These are phyloP conservation scores for Logfia minima DNA, from an alignment of 129 eudicot species.

Conservation along the genomic window DNA sequence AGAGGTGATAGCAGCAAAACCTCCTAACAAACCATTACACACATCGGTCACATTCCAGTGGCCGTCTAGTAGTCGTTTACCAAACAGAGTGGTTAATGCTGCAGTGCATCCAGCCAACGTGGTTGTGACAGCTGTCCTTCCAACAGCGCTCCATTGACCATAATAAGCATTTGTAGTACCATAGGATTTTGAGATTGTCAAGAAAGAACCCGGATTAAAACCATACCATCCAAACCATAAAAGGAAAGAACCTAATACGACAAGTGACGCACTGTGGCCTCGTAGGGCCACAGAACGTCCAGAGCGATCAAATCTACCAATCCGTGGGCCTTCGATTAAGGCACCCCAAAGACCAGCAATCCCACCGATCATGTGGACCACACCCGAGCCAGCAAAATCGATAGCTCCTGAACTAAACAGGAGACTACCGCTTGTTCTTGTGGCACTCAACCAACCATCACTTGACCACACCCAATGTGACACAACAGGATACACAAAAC, in stretches of 20 bases:
- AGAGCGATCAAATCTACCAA: constrained; percentile 56
- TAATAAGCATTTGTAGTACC: constrained; percentile 29
- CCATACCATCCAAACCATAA: constrained; percentile 83
- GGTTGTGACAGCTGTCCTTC: constrained; percentile 75
- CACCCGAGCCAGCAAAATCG: constrained; percentile 73
- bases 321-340: constrained; percentile 65
- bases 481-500: constrained; percentile 63
- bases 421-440: constrained; percentile 44
- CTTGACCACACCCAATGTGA: constrained; percentile 75
- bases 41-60: constrained; percentile 72
- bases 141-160: constrained; percentile 73
- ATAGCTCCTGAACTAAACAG: constrained; percentile 63
- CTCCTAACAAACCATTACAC: constrained; percentile 66
- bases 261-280: constrained; percentile 65
- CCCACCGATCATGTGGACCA: constrained; percentile 79
- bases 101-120: constrained; percentile 77
- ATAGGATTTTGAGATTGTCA: constrained; percentile 52
- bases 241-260: constrained; percentile 61
- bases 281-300: constrained; percentile 62
- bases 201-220: constrained; percentile 69
- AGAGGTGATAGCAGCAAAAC: constrained; percentile 72
- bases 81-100: constrained; percentile 57
- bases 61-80: constrained; percentile 57
- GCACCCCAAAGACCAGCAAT: constrained; percentile 77
- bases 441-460: constrained; percentile 74